Evolutionary conservation across 1,284 basidiomycete genomes (phyloP), one percentile per base, ranked within the genome.

Genomic region (Erythrobasidium hasegawianum): DNA sequence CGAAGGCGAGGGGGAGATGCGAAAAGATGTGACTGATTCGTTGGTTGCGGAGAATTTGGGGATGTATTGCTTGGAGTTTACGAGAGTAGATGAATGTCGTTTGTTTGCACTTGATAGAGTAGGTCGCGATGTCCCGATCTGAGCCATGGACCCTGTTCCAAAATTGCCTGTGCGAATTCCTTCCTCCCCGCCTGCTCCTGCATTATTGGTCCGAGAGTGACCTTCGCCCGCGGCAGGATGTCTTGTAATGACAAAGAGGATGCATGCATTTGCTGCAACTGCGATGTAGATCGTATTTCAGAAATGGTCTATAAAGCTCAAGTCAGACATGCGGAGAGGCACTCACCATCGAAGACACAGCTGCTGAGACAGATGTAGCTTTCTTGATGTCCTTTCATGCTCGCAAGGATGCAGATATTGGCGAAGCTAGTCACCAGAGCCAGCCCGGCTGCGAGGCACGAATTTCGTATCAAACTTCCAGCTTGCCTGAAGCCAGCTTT

Each of bases 341-440:
- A 29, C 57, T 13, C 33, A 53, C 66, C 66, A 57, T 84, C 83
- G 14, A 75, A 76, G 5, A 80, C 81, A 69, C 84, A 85, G 64
- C 79, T 80, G 13, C 78, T 79, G 1, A 85, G 76, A 71, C 83
- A 84, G n/a, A 85, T 78, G 81, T 81, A 84, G 3, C 80, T 83
- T 11, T 82, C 76, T 71, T 85, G 79, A 38, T 76, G 73, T 4
- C 84, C 83, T n/a, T n/a, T n/a, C 45, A 83, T 73, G 29, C 80
- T 45, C 8, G 81, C 81, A 45, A 85, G 76, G 14, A 84, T 73
- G 18, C 79, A 73, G 58, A 84, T 81, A 71, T 85, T 85, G 57
- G 81, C 79, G 20, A 57, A 59, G 53, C 66, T 60, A 8, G 72
- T 71, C 7, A 71, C 77, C 1, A 84, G 77, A 0, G 81, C 81